Conservation (phyloP, 352 stramenopile genomes). For the Phytophthora brassicae region DNA sequence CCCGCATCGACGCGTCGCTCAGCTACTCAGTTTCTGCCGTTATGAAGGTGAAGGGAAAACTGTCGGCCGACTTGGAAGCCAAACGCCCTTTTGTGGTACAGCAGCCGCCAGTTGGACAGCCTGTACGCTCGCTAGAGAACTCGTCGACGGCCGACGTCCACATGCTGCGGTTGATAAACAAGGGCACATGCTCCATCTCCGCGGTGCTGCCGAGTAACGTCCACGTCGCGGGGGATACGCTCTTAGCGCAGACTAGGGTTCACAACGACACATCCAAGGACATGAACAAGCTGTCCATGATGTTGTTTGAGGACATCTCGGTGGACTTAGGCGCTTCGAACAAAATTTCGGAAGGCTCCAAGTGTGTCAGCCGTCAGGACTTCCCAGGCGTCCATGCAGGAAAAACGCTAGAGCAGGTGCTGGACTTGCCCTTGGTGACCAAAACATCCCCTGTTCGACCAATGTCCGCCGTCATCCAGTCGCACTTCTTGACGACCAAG, state of each 20-base stretch:
- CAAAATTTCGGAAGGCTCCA: constrained; percentile 24
- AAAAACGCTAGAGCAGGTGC: constrained; percentile 29
- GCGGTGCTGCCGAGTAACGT: constrained; percentile 31
- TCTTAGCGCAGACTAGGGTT: constrained; percentile 32
- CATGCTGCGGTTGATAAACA: constrained; percentile 34
- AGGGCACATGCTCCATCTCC: constrained; percentile 31
- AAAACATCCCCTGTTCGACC: constrained; percentile 18
- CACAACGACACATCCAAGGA: constrained; percentile 33
- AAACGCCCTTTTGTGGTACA: constrained; percentile 30
- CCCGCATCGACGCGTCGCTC: constrained; percentile 60
- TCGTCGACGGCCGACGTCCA: constrained; percentile 25
- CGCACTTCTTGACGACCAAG: constrained; percentile 34
- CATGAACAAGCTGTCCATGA: constrained; percentile 35
- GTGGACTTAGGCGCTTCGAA: constrained; percentile 22
- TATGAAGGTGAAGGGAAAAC: constrained; percentile 65
- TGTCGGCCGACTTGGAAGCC: constrained; percentile 66
- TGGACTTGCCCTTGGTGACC: constrained; percentile 32
- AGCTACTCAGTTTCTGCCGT: constrained; percentile 65
- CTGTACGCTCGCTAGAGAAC: constrained; percentile 21
- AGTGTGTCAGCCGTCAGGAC: constrained; percentile 27
- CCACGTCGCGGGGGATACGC: constrained; percentile 26
- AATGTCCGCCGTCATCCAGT: constrained; percentile 23
- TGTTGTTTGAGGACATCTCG: constrained; percentile 34
- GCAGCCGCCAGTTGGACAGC: constrained; percentile 25
- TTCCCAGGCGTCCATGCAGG: constrained; percentile 34